phyloP scores from a whole-genome alignment of 805 yeast species.

The Pichia scutulata region DNA sequence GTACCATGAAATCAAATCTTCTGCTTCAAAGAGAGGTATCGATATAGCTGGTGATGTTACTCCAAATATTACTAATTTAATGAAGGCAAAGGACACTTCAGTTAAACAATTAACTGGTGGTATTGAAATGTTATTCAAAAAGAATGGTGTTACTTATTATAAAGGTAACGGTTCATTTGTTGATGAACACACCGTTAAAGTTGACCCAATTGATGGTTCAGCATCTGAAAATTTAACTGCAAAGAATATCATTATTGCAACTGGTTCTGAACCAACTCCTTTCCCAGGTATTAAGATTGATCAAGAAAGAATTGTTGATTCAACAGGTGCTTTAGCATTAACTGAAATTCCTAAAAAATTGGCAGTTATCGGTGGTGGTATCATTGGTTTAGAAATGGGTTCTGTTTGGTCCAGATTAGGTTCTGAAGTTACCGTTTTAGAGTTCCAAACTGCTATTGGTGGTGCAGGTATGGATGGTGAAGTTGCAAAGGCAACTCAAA shows the following conservation, averaged over 20 bases:
- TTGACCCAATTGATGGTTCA: slow-evolving; percentile 80
- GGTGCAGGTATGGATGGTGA: slow-evolving; percentile 99
- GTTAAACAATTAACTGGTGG: slow-evolving; percentile 90
- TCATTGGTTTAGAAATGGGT: slow-evolving; percentile 98
- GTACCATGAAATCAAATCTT: slow-evolving; percentile 82
- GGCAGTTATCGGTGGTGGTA: slow-evolving; percentile 98
- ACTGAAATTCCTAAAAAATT: slow-evolving; percentile 87
- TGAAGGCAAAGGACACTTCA: slow-evolving; percentile 86
- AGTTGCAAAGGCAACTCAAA: slow-evolving; percentile 84
- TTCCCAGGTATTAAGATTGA: slow-evolving; percentile 97
- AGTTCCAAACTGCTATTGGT: slow-evolving; percentile 86
- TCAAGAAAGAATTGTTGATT: slow-evolving; percentile 93
- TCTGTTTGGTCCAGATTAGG: slow-evolving; percentile 96
- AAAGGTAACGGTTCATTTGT: slow-evolving; percentile 89
- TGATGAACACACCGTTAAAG: slow-evolving; percentile 69
- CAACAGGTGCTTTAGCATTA: slow-evolving; percentile 84
- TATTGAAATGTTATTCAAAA: slow-evolving; percentile 89
- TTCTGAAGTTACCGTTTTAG: slow-evolving; percentile 88
- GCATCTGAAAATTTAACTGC: slow-evolving; percentile 70
- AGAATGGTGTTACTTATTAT: slow-evolving; percentile 88
- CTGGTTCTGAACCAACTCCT: slow-evolving; percentile 97
- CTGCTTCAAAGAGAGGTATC: slow-evolving; percentile 83
- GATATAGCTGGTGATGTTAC: slow-evolving; percentile 63
- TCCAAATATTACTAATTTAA: slow-evolving; percentile 70
- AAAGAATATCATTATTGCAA: slow-evolving; percentile 87